phyloP scores from a whole-genome alignment of 108 stramenopile genomes.

The Pseudonitzschia delicatissima region DNA sequence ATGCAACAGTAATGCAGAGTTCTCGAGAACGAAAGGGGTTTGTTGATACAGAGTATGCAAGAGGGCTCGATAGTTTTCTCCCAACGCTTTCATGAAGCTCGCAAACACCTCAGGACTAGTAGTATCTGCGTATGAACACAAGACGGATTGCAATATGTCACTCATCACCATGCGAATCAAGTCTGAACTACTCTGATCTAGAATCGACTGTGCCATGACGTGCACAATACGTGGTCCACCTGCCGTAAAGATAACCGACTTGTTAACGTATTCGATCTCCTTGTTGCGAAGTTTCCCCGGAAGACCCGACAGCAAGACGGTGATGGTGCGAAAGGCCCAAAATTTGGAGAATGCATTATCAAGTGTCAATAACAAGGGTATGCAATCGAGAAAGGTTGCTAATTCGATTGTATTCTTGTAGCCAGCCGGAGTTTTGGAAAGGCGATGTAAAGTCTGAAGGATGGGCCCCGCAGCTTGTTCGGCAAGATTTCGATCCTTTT shows the following conservation, averaged over 20 bases:
- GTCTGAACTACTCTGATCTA: conserved; percentile 33
- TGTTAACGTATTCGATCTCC: conserved; percentile 64
- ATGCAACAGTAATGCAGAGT: conserved; percentile 67
- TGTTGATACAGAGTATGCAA: conserved; percentile 54
- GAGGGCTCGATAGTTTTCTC: conserved; percentile 50
- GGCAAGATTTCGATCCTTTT: conserved; percentile 26
- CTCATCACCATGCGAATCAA: conserved; percentile 58
- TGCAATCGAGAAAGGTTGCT: conserved; percentile 35
- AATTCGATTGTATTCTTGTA: conserved; percentile 49
- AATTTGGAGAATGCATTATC: conserved; percentile 47
- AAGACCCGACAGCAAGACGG: conserved; percentile 35
- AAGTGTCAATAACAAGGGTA: conserved; percentile 37
- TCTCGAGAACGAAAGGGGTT: conserved; percentile 76
- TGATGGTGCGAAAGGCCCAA: conserved; percentile 47
- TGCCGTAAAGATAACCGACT: conserved; percentile 52
- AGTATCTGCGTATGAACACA: conserved; percentile 61
- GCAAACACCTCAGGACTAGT: conserved; percentile 53
- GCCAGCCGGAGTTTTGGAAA: conserved; percentile 48
- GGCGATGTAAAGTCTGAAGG: conserved; percentile 51
- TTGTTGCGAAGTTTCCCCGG: conserved; percentile 26
- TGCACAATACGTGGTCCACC: conserved; percentile 36
- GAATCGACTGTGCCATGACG: conserved; percentile 37
- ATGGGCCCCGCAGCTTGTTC: conserved; percentile 41
- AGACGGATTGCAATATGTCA: conserved; percentile 56
- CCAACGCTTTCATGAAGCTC: conserved; percentile 40